phyloP scores from a whole-genome alignment of 345 rosid species.

The Bruguiera parviflora region DNA sequence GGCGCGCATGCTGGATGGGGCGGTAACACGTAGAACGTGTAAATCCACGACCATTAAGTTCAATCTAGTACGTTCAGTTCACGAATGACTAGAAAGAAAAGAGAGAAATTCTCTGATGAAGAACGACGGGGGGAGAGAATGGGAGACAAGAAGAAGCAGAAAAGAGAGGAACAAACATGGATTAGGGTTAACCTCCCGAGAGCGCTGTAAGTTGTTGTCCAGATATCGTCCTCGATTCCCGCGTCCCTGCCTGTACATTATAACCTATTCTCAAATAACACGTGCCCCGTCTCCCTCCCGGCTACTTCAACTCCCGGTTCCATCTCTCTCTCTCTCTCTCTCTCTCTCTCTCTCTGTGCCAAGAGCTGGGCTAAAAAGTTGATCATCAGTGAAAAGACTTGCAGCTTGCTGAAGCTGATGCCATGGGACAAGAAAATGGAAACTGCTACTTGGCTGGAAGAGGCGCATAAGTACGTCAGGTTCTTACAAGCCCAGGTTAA shows the following conservation, averaged over 20 bases:
- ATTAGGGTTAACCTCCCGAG: too few relatives aligned
- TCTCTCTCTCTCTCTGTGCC: neutral
- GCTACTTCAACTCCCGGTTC: neutral
- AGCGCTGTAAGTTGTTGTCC: neutral
- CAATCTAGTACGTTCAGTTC: too few relatives aligned
- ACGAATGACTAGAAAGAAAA: too few relatives aligned
- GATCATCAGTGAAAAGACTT: conserved; percentile 38
- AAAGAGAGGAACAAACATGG: too few relatives aligned
- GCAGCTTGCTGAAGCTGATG: conserved; percentile 50
- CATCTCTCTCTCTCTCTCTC: neutral
- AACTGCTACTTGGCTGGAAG: conserved; percentile 43
- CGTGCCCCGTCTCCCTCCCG: conserved; percentile 23
- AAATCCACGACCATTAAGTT: neutral
- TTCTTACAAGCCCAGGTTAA: conserved; percentile 59
- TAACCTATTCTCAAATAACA: conserved; percentile 11
- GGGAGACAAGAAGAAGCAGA: too few relatives aligned
- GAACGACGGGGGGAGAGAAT: too few relatives aligned
- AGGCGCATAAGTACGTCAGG: conserved; percentile 52
- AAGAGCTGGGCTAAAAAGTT: neutral
- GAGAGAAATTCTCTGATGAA: too few relatives aligned
- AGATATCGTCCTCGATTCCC: conserved; percentile 31
- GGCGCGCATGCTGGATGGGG: too few relatives aligned
- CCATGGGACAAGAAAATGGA: conserved; percentile 58
- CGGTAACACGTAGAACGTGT: neutral
- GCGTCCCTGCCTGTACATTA: conserved; percentile 28